Evolutionary conservation across 257 asterid genomes (phyloP), one percentile per base, ranked within the genome.

Genomic region (Haberlea rhodopensis): DNA sequence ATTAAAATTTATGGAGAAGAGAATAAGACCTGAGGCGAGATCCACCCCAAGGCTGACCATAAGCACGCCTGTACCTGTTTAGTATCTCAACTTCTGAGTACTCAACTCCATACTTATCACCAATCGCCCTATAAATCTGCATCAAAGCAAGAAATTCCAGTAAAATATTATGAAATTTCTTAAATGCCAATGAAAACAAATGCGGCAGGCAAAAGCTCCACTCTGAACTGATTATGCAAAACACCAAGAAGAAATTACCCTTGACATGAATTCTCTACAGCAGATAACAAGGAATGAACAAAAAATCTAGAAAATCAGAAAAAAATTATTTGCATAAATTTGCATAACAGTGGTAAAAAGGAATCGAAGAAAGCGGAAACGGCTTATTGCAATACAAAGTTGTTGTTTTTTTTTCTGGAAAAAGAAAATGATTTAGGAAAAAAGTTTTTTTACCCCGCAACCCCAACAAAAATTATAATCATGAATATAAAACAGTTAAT

Each of bases 1-100:
- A 43, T 5, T 34, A 28, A 1, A 28, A 10, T 8, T 23, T 20
- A 71, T 43, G 24, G 9, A 67, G 68, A 11, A 37, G 18, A 59
- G 64, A 61, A 65, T 57, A 64, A 74, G 58, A 94, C 99, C 97
- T 94, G 76, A 87, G 95, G 65, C 97, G 88, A 31, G 99, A 94
- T 86, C 82, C 76, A 53, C 85, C 88, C 99, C 99, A 94, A 28
- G 97, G 97, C 78, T 90, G 96, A 82, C 63, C 99, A 60, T 94
- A 94, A 72, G 99, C 96, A 86, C 87, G 66, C 72, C 99, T 76
- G 65, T 94, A 94, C 82, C 96, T 76, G 62, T 75, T 71, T 63
- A 94, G 57, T 73, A 94, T 90, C 86, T 94, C 99, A 23, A 37
- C 52, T 80, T 94, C 97, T 2, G 99, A 90, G 77, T 81, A 90